These are phyloP conservation scores for Puccinia novopanici DNA, from an alignment of 1,284 basidiomycete genomes.

Conservation along the genomic window DNA sequence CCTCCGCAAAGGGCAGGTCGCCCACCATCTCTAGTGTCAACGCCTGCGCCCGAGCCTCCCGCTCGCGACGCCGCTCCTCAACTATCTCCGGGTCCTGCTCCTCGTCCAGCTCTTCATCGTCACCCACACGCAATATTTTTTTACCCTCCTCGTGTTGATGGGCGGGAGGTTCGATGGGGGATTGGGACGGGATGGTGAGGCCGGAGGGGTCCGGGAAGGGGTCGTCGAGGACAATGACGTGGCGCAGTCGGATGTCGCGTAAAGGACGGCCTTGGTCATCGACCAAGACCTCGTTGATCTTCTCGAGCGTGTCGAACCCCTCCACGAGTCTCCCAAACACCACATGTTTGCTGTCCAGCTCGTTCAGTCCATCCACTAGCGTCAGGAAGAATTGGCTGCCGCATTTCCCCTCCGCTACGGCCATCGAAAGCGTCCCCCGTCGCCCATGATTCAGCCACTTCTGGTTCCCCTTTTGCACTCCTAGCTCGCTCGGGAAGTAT, in stretches of 20 bases:
- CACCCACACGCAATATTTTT: slow-evolving; percentile 70
- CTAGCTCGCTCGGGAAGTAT: slow-evolving; percentile 35
- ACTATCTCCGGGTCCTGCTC: slow-evolving; percentile 69
- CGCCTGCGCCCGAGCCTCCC: slow-evolving; percentile 86
- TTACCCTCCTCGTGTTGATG: slow-evolving; percentile 54
- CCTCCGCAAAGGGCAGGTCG: slow-evolving; percentile 95
- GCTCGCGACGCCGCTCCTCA: slow-evolving; percentile 74
- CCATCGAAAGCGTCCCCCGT: slow-evolving; percentile 94
- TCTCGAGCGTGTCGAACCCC: slow-evolving; percentile 86
- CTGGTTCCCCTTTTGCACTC: neutral
- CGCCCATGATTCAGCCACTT: slow-evolving; percentile 72
- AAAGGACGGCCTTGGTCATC: slow-evolving; percentile 86
- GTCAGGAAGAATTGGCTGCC: slow-evolving; percentile 97
- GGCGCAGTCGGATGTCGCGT: slow-evolving; percentile 88
- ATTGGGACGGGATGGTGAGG: slow-evolving; percentile 71
- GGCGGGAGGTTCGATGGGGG: slow-evolving; percentile 65
- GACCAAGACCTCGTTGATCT: slow-evolving; percentile 84
- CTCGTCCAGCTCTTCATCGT: slow-evolving; percentile 76
- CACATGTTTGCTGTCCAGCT: slow-evolving; percentile 91
- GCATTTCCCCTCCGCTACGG: slow-evolving; percentile 77
- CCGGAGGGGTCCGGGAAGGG: slow-evolving; percentile 85
- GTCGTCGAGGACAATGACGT: slow-evolving; percentile 92
- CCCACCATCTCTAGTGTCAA: slow-evolving; percentile 99
- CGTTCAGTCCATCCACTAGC: slow-evolving; percentile 83
- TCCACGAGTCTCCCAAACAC: slow-evolving; percentile 95